A percentile compares a stretch with the other conserved stretches of the same genome.
Conservation (phyloP, 1,139 yeast genomes). For the Yarrowia galli region DNA sequence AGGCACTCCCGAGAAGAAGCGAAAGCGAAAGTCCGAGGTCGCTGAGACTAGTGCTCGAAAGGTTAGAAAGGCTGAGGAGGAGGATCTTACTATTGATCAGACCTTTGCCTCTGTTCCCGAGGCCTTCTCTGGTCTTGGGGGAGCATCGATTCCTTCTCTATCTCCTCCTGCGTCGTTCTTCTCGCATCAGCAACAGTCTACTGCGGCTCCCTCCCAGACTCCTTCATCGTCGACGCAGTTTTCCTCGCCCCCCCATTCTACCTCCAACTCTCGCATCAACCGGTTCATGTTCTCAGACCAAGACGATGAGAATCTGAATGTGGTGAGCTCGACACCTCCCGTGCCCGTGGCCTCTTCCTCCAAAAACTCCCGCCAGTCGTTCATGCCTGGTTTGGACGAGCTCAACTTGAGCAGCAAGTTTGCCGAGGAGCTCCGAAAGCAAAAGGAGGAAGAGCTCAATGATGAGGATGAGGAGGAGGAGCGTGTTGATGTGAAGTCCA, state of each 20-base stretch:
- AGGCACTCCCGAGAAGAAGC: conserved; percentile 43
- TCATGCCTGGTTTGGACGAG: conserved; percentile 46
- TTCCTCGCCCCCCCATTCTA: conserved; percentile 29
- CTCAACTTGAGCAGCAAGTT: conserved; percentile 45
- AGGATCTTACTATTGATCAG: conserved; percentile 10
- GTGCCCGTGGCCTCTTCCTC: conserved; percentile 24
- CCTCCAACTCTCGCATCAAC: conserved; percentile 33
- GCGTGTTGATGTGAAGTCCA: conserved; percentile 32
- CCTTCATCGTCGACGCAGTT: conserved; percentile 13
- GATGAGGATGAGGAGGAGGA: conserved; percentile 40
- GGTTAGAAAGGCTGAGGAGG: conserved; percentile 39
- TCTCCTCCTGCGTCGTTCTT: conserved; percentile 29
- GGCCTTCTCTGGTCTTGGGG: conserved; percentile 4
- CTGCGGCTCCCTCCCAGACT: conserved; percentile 10
- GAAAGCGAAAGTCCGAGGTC: conserved; percentile 40
- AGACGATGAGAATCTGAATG: conserved; percentile 32
- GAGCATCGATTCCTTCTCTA: conserved; percentile 8
- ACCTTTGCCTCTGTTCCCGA: conserved; percentile 25
- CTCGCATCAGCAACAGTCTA: background rate
- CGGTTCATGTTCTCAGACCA: conserved; percentile 39
- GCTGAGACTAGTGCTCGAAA: conserved; percentile 39
- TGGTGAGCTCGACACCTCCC: conserved; percentile 39
- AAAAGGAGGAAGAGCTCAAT: conserved; percentile 21
- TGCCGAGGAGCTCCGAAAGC: conserved; percentile 40
- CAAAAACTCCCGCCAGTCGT: conserved; percentile 44